These are phyloP conservation scores for Fusarium scirpi DNA, from an alignment of 2,329 filamentous ascomycete genomes.

Conservation along the genomic window DNA sequence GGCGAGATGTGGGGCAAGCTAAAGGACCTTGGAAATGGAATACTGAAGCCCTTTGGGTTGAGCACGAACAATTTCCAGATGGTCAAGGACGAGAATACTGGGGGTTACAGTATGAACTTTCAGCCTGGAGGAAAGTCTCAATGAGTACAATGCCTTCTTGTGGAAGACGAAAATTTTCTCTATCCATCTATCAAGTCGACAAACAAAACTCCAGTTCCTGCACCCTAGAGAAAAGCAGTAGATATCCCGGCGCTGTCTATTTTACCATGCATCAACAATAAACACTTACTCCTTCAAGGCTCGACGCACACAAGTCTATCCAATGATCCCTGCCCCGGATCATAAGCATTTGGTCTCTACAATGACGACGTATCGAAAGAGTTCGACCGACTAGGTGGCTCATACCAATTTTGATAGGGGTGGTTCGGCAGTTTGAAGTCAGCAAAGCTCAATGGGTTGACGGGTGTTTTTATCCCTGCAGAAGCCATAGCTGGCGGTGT, in stretches of 20 bases:
- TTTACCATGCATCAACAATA: constrained; percentile 6
- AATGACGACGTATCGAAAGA: constrained; percentile 33
- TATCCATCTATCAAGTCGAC: constrained; percentile 5
- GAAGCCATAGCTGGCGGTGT: constrained; percentile 46
- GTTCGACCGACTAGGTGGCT: constrained; percentile 70
- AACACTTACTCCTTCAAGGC: not conserved
- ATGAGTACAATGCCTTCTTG: not conserved
- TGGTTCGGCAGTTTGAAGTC: constrained; percentile 84
- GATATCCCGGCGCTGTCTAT: constrained; percentile 32
- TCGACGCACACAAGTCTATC: not conserved
- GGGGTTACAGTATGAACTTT: constrained; percentile 96
- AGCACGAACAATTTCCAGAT: constrained; percentile 97
- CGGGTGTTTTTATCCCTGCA: constrained; percentile 54
- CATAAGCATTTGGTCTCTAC: not conserved
- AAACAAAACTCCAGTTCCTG: constrained; percentile 1
- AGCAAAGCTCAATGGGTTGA: constrained; percentile 79
- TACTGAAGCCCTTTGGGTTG: constrained; percentile 92
- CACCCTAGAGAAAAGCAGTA: constrained; percentile 36
- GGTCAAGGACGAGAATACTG: constrained; percentile 87
- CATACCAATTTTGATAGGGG: constrained; percentile 84
- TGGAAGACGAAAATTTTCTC: not conserved
- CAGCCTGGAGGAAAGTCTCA: constrained; percentile 46
- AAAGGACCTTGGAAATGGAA: constrained; percentile 90
- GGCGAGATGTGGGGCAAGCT: constrained; percentile 98
- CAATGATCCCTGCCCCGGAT: constrained; percentile 1